Base-by-base conservation (phyloP, 2,329 filamentous ascomycete genomes). In the Elsinoe ampelina region DNA sequence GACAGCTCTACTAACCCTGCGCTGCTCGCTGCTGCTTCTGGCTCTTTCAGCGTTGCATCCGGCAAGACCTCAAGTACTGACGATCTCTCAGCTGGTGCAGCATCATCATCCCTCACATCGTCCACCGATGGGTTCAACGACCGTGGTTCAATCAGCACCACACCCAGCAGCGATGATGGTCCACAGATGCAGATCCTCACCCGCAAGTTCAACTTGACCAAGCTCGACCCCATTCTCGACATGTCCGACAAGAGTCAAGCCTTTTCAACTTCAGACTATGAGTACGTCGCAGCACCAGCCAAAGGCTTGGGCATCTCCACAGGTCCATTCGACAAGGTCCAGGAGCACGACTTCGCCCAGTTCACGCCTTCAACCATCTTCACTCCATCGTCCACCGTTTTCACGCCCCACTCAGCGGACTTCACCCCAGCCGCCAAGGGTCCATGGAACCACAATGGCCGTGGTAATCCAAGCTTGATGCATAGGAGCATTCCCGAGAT, bases 401-500 rank as follows among this genome's bases (percentile, higher is more conserved):
- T 45, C 41, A 45, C 41, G 4, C 41, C 41, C 2, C 26, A 19
- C 10, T 22, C 41, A 11, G 41, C 41, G 32, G 22, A 52, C 34
- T 52, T 52, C 48, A 52, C 34, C 6, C 35, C 48, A 17, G 34
- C 13, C n/a, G 17, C 12, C 2, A 32, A 26, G 19, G n/a, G 32
- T 15, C 48, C 48, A 19, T 52, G 48, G 48, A 52, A 52, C 17
- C 2, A 26, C 17, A 15, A 15, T 20, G 13, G 10, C 26, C 38
- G 15, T 13, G 39, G 17, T 6, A 45, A 47, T 34, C 7, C 11
- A n/a, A 30, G 20, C 15, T 15, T 56, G 13, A 56, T 56, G 54
- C 38, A 48, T 34, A 39, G 54, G 2, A 56, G 54, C 41, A 39
- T 56, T 8, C 38, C 54, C 20, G 36, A 56, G 39, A 32, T 15